Percentiles rank a stretch among this genome's conserved stretches.
These are phyloP conservation scores for Lathyrus sativus DNA, from an alignment of 306 rosid species.

Conservation along the genomic window DNA sequence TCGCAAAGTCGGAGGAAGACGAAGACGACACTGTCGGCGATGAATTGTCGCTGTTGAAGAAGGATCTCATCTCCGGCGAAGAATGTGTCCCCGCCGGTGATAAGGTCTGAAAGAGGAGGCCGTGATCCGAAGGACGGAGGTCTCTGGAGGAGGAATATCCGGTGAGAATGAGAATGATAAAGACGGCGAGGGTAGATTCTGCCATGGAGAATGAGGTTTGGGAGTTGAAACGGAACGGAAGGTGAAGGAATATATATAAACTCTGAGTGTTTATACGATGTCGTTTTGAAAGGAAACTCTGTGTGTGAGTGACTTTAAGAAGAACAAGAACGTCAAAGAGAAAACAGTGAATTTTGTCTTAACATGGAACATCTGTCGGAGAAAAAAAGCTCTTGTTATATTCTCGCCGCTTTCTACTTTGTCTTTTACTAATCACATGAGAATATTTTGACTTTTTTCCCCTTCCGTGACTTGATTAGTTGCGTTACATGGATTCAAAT, in stretches of 20 bases:
- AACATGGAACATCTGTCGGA: constrained; percentile 36
- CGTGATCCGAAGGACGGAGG: constrained; percentile 90
- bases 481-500: no score
- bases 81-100: constrained; percentile 37
- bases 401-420: constrained; percentile 47
- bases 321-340: constrained; percentile 4
- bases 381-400: constrained; percentile 14
- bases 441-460: constrained; percentile 1
- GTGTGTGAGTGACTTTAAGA: not conserved
- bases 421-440: constrained; percentile 35
- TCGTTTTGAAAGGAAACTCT: constrained; percentile 19
- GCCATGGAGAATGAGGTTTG: constrained; percentile 37
- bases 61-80: constrained; percentile 63
- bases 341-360: constrained; percentile 29
- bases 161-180: constrained; percentile 35
- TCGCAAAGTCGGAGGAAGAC: constrained; percentile 45
- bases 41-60: constrained; percentile 57
- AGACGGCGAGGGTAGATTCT: not conserved
- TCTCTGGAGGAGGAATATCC: constrained; percentile 55
- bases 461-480: not conserved
- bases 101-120: constrained; percentile 62
- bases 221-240: constrained; percentile 17
- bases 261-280: constrained; percentile 25
- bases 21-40: constrained; percentile 46
- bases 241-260: not conserved